These are phyloP conservation scores for Trichophaea hybrida DNA, from an alignment of 2,329 filamentous ascomycete species.

Conservation along the genomic window DNA sequence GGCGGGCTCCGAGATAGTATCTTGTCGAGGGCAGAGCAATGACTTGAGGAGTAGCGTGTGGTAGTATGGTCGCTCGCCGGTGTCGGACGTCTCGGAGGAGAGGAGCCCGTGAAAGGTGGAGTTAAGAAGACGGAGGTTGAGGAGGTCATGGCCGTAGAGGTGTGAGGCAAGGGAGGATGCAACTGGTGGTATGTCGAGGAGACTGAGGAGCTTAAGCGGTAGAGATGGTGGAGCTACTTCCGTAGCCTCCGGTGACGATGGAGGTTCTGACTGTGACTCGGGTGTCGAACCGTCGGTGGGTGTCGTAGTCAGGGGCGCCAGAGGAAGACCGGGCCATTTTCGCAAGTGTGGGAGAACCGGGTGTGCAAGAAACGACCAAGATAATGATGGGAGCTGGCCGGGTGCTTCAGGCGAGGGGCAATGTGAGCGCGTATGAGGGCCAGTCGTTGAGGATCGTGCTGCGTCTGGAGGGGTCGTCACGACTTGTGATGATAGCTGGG, in stretches of 20 bases:
- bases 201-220: neutral
- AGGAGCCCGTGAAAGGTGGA: neutral
- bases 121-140: neutral
- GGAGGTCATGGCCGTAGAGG: constrained; percentile 3
- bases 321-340: neutral
- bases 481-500: too few relatives aligned
- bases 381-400: neutral
- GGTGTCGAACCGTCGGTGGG: neutral
- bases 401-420: too few relatives aligned
- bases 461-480: too few relatives aligned
- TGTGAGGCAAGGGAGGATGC: neutral
- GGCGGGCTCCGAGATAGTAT: neutral
- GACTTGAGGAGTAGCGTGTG: neutral
- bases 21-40: neutral
- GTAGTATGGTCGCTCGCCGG: neutral
- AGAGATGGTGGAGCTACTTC: neutral
- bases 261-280: neutral
- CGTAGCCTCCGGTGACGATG: neutral
- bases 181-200: neutral
- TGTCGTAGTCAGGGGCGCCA: neutral
- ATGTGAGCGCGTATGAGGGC: too few relatives aligned
- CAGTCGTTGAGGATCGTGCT: too few relatives aligned
- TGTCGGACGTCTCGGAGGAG: neutral
- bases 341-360: neutral
- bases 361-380: neutral